These are phyloP conservation scores for Euclidium syriacum DNA, from an alignment of 345 rosid species.

Conservation along the genomic window DNA sequence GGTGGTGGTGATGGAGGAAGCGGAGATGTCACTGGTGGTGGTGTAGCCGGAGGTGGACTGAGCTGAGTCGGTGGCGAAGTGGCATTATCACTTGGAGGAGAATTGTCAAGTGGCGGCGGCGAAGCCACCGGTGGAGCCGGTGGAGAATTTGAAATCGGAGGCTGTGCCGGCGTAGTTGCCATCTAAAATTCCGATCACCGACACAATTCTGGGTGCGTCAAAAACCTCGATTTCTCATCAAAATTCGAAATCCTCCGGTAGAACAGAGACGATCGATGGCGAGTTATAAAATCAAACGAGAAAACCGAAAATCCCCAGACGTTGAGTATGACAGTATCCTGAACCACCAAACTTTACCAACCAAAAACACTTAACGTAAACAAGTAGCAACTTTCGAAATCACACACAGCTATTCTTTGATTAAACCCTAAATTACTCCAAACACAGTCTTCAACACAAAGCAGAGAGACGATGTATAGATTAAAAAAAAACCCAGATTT, in stretches of 20 bases:
- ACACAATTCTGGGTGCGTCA: not conserved
- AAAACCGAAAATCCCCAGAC: slow-evolving; percentile 18
- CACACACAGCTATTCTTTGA: slow-evolving; percentile 15
- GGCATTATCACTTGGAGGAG: slow-evolving; percentile 7
- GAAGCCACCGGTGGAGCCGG: slow-evolving; percentile 17
- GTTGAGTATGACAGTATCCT: slow-evolving; percentile 18
- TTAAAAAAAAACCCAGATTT: slow-evolving; percentile 28
- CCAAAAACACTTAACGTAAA: slow-evolving; percentile 36
- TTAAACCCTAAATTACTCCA: slow-evolving; percentile 9
- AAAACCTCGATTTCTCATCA: slow-evolving; percentile 8
- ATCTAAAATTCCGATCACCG: slow-evolving; percentile 31
- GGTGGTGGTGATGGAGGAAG: slow-evolving; percentile 18
- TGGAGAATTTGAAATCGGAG: slow-evolving; percentile 36
- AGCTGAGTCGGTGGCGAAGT: slow-evolving; percentile 25
- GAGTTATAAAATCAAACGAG: not conserved
- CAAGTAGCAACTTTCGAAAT: slow-evolving; percentile 22
- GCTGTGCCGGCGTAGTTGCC: slow-evolving; percentile 59
- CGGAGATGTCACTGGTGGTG: slow-evolving; percentile 14
- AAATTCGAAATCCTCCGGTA: not conserved
- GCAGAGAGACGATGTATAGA: slow-evolving; percentile 6
- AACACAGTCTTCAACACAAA: slow-evolving; percentile 14
- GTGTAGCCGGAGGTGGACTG: slow-evolving; percentile 31
- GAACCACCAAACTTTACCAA: slow-evolving; percentile 47
- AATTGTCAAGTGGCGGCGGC: slow-evolving; percentile 1
- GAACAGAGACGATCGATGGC: not conserved